Conservation (phyloP, 257 asterid genomes). For the Plantago major region DNA sequence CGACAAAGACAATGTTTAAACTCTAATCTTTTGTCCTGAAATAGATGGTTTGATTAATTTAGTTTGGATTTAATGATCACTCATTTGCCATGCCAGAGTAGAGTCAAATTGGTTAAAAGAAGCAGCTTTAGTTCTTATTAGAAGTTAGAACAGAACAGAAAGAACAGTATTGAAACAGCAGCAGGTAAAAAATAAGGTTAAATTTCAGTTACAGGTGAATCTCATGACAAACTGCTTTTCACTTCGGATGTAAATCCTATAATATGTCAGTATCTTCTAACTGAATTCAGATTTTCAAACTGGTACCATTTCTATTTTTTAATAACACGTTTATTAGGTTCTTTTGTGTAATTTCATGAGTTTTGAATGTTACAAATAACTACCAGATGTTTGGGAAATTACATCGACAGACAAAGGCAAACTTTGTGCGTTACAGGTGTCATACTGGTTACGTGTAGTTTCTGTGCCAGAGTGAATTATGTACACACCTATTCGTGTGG, state of each 20-base stretch:
- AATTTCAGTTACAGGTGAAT: slow-evolving; percentile 7
- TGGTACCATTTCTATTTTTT: not conserved
- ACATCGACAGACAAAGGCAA: no score
- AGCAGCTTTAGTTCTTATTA: slow-evolving; percentile 11
- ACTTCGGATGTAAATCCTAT: not conserved
- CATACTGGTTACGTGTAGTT: no score
- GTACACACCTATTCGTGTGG: no score
- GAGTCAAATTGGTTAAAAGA: slow-evolving; percentile 5
- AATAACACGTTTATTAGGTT: not conserved
- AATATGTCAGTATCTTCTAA: not conserved
- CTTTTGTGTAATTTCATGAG: no score
- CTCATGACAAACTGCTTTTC: not conserved
- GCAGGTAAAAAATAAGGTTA: not conserved
- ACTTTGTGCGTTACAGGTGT: no score
- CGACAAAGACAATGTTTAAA: not conserved
- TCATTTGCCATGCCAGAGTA: slow-evolving; percentile 1
- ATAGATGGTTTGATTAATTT: not conserved
- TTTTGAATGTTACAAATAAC: no score
- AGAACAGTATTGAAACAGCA: not conserved
- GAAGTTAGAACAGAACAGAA: no score
- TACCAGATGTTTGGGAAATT: no score
- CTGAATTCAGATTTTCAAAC: not conserved
- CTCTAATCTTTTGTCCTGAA: slow-evolving; percentile 2
- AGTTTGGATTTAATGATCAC: no score
- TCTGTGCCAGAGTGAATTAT: no score